These are phyloP conservation scores for Melastoma malabathricum DNA, from an alignment of 345 rosid genomes.

Conservation along the genomic window DNA sequence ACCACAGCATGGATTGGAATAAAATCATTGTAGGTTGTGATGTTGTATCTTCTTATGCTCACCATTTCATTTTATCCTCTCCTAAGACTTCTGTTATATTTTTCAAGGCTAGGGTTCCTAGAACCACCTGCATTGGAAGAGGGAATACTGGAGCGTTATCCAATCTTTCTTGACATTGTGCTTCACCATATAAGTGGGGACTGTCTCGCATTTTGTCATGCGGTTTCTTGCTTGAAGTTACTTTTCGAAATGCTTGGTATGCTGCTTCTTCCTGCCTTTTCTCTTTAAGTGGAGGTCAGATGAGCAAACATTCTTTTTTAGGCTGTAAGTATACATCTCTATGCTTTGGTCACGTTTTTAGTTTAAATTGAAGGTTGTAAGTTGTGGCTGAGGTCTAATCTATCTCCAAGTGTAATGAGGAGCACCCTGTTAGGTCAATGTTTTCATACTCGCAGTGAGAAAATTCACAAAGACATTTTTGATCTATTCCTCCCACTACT, in stretches of 20 bases:
- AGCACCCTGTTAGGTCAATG: constrained; percentile 93
- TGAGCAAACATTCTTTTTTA: too few species aligned
- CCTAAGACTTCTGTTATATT: constrained; percentile 12
- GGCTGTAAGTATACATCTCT: not conserved
- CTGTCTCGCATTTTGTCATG: constrained; percentile 80
- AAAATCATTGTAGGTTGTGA: constrained; percentile 57
- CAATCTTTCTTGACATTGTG: constrained; percentile 84
- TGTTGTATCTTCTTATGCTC: constrained; percentile 10
- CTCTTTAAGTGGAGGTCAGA: not conserved
- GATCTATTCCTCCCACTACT: constrained; percentile 86
- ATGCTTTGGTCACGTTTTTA: constrained; percentile 6
- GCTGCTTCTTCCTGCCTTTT: constrained; percentile 11
- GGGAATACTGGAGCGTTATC: constrained; percentile 84
- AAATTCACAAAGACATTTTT: constrained; percentile 90
- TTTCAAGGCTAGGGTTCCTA: constrained; percentile 77
- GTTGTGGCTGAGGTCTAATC: constrained; percentile 90
- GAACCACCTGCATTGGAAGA: constrained; percentile 96
- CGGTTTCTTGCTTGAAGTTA: constrained; percentile 72
- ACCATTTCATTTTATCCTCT: constrained; percentile 4
- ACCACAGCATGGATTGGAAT: constrained; percentile 82
- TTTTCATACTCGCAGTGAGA: constrained; percentile 86
- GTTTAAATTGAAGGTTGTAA: constrained; percentile 59
- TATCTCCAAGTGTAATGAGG: constrained; percentile 95
- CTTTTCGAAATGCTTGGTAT: constrained; percentile 92
- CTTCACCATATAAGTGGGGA: constrained; percentile 83